phyloP scores from a whole-genome alignment of 768 basidiomycete genomes.

The Phaffia tasmanica region DNA sequence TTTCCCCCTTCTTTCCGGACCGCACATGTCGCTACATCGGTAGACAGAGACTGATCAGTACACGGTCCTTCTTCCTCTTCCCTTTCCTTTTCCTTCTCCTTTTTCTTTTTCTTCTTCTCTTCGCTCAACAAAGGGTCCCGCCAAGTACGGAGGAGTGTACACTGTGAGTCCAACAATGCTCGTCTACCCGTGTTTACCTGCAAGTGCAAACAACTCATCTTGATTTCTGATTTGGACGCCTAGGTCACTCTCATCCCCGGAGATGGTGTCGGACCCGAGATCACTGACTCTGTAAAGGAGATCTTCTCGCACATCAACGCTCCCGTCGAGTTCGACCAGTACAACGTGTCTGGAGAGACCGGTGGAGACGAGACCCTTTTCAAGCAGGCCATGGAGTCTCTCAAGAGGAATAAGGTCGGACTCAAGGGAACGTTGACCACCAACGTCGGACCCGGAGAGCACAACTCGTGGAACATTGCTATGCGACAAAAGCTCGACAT shows the following conservation, averaged over 20 bases:
- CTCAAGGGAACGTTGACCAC: constrained; percentile 95
- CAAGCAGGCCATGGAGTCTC: constrained; percentile 93
- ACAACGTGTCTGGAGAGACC: constrained; percentile 92
- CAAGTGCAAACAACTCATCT: not conserved
- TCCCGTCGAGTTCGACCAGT: constrained; percentile 98
- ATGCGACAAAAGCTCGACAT: constrained; percentile 99
- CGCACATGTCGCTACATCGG: not conserved
- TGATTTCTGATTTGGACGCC: constrained; percentile 16
- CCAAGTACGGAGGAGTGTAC: constrained; percentile 87
- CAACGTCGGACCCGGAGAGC: constrained; percentile 86
- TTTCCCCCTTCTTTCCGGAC: not conserved
- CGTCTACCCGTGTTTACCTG: not conserved
- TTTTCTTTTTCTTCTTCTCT: not conserved
- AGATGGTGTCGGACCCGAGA: constrained; percentile 93
- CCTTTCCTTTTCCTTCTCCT: not conserved
- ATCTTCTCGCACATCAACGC: constrained; percentile 96
- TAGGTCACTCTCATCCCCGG: constrained; percentile 96
- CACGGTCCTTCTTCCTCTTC: not conserved
- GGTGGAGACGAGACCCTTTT: constrained; percentile 88
- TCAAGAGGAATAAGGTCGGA: constrained; percentile 94
- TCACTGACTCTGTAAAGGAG: constrained; percentile 97
- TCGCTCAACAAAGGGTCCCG: constrained; percentile 48
- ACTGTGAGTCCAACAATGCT: constrained; percentile 48
- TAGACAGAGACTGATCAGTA: not conserved
- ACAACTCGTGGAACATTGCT: constrained; percentile 99